These are phyloP conservation scores for Fusarium sp. DNA, from an alignment of 2,329 filamentous ascomycete species.

Conservation along the genomic window DNA sequence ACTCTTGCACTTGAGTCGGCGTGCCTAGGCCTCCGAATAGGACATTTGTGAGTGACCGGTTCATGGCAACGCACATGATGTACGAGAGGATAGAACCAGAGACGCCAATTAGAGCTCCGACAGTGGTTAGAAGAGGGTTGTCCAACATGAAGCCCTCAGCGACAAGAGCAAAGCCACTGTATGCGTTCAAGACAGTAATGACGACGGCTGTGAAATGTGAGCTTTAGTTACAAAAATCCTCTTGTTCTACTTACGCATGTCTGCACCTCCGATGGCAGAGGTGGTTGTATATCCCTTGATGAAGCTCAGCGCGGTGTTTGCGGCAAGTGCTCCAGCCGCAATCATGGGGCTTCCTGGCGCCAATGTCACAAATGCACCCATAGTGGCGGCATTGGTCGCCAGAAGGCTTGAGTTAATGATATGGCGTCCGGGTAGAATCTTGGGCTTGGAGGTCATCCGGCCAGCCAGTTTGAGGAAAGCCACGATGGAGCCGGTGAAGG, in stretches of 20 bases:
- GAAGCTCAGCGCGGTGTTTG: slow-evolving; percentile 85
- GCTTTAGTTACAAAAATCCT: not conserved
- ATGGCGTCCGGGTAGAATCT: slow-evolving; percentile 81
- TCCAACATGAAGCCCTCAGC: slow-evolving; percentile 94
- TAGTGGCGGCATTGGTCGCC: slow-evolving; percentile 83
- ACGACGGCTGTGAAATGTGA: slow-evolving; percentile 72
- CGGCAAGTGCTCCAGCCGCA: slow-evolving; percentile 83
- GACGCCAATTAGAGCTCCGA: slow-evolving; percentile 89
- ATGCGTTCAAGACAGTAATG: slow-evolving; percentile 91
- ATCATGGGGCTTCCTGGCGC: slow-evolving; percentile 85
- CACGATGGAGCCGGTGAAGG: slow-evolving; percentile 91
- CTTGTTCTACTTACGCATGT: slow-evolving; percentile 76
- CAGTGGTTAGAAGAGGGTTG: slow-evolving; percentile 86
- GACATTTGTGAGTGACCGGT: slow-evolving; percentile 89
- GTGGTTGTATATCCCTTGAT: slow-evolving; percentile 91
- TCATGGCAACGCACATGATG: slow-evolving; percentile 92
- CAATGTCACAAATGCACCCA: slow-evolving; percentile 87
- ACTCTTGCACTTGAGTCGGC: slow-evolving; percentile 71
- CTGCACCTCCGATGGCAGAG: slow-evolving; percentile 90
- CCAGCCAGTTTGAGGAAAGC: slow-evolving; percentile 91
- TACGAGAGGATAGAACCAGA: slow-evolving; percentile 92
- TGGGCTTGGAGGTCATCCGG: slow-evolving; percentile 84
- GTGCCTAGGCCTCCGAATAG: slow-evolving; percentile 86
- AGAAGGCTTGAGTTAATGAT: slow-evolving; percentile 82
- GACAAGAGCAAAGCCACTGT: slow-evolving; percentile 91